Conservation (phyloP, 768 basidiomycete species). For the Mycena sanguinolenta region DNA sequence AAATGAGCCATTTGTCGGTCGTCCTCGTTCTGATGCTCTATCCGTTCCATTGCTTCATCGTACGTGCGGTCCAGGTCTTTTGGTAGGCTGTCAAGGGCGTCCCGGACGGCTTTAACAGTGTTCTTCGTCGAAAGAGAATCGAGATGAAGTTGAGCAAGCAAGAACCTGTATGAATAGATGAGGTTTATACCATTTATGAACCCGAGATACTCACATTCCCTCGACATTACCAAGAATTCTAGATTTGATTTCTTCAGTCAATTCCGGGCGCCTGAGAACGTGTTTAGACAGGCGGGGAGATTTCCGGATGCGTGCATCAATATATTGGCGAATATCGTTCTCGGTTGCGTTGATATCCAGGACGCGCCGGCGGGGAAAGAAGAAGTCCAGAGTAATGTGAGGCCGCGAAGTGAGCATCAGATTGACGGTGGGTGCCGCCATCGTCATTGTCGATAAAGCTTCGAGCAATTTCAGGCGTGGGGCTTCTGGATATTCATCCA, state of each 20-base stretch:
- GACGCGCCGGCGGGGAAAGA: neutral
- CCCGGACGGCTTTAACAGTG: slow-evolving; percentile 1
- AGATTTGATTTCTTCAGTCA: neutral
- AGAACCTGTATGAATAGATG: slow-evolving; percentile 2
- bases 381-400: neutral
- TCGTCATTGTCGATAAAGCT: neutral
- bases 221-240: neutral
- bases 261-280: neutral
- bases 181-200: neutral
- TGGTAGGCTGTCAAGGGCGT: neutral
- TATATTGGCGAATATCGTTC: slow-evolving; percentile 8
- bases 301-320: neutral
- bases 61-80: neutral
- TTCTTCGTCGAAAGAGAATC: neutral
- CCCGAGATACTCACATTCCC: slow-evolving; percentile 4
- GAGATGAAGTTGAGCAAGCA: slow-evolving; percentile 18
- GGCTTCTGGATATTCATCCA: slow-evolving; percentile 24
- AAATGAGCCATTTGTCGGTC: slow-evolving; percentile 5
- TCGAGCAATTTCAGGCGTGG: neutral
- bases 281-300: slow-evolving; percentile 5
- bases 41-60: slow-evolving; percentile 1
- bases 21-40: neutral
- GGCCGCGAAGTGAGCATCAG: slow-evolving; percentile 22
- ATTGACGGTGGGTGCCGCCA: neutral
- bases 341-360: slow-evolving; percentile 5